Evolutionary conservation across 768 basidiomycete genomes (phyloP).

Genomic region (Krasilnikovozyma curviuscula): DNA sequence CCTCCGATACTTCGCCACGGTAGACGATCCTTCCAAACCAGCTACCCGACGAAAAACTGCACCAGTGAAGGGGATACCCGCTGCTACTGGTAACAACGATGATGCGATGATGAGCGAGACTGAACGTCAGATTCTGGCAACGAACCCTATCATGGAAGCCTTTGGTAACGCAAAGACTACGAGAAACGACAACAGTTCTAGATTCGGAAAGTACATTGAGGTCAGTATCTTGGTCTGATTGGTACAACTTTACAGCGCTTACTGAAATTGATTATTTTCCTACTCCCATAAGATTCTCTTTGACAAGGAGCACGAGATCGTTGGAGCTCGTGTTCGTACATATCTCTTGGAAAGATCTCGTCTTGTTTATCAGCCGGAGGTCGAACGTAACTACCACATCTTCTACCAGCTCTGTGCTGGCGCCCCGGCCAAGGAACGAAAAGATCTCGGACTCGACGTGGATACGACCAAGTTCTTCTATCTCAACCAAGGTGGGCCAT

Average conservation of each 20-base stretch:
- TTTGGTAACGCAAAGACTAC: constrained; percentile 99
- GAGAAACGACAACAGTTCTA: constrained; percentile 93
- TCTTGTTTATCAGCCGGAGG: constrained; percentile 88
- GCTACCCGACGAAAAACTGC: constrained; percentile 28
- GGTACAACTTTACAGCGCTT: too few species aligned
- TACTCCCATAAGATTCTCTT: constrained; percentile 58
- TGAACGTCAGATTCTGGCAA: constrained; percentile 90
- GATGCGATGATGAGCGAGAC: constrained; percentile 52
- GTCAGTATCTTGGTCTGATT: too few species aligned
- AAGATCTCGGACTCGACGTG: constrained; percentile 73
- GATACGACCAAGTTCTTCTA: constrained; percentile 78
- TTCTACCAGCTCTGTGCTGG: constrained; percentile 99
- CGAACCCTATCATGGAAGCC: constrained; percentile 97
- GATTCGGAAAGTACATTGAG: constrained; percentile 99
- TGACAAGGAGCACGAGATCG: constrained; percentile 85
- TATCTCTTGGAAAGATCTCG: constrained; percentile 94
- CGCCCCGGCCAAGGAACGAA: constrained; percentile 82
- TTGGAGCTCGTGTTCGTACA: constrained; percentile 95
- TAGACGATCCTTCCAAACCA: constrained; percentile 56
- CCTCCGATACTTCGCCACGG: constrained; percentile 95
- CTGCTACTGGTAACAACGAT: constrained; percentile 47
- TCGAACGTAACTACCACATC: constrained; percentile 97
- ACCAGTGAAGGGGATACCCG: constrained; percentile 28
- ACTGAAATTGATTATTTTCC: neutral
- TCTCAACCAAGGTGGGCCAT: constrained; percentile 77